Percentiles rank a stretch among this genome's conserved stretches.
Evolutionary conservation across 2,329 filamentous ascomycete species (phyloP).

Genomic region (Cordyceps pruinosa): DNA sequence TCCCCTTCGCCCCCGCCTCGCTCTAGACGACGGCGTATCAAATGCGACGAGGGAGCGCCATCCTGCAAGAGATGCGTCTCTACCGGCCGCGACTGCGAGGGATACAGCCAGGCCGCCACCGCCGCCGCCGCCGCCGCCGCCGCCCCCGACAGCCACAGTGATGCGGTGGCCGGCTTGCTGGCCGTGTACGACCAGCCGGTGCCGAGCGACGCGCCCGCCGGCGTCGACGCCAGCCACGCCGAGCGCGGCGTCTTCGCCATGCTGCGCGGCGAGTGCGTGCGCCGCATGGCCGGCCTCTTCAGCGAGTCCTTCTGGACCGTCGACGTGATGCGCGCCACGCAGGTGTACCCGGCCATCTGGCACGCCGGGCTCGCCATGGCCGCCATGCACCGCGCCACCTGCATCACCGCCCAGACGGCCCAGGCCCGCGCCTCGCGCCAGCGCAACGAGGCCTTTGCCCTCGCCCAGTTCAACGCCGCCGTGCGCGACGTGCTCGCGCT

Average conservation of each 20-base stretch:
- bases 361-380: conserved; percentile 9
- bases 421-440: background rate
- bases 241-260: conserved; percentile 10
- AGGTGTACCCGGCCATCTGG: conserved; percentile 13
- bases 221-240: background rate
- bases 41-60: conserved; percentile 23
- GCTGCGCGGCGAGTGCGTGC: conserved; percentile 5
- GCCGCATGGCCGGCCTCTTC: conserved; percentile 4
- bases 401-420: background rate
- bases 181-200: background rate
- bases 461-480: conserved; percentile 5
- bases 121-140: background rate
- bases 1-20: background rate
- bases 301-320: conserved; percentile 10
- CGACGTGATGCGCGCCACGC: conserved; percentile 9
- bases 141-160: background rate
- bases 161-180: background rate
- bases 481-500: background rate
- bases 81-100: conserved; percentile 18
- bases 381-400: conserved; percentile 3
- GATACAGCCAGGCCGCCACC: conserved; percentile 5
- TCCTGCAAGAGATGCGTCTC: conserved; percentile 19
- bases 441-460: conserved; percentile 2
- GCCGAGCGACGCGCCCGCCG: background rate
- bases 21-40: conserved; percentile 20